Evolutionary conservation across 345 rosid genomes (phyloP), one percentile per base, ranked within the genome.

Genomic region (Stellera chamaejasme): DNA sequence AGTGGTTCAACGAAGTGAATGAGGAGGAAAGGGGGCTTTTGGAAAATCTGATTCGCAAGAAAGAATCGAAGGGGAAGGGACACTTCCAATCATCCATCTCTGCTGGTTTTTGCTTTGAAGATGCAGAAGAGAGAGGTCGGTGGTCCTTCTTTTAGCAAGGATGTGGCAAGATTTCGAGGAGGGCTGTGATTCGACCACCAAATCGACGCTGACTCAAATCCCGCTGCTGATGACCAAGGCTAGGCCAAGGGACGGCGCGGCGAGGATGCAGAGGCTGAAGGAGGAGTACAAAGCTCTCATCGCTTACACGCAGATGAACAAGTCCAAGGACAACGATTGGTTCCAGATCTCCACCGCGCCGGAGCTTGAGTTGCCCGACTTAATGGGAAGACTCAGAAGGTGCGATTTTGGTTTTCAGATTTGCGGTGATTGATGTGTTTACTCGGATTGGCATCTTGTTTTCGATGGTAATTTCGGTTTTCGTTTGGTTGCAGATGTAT

Each of bases 321-420:
- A 91, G 70, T 91, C 95, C 60, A 92, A 92, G 61, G 98, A 92
- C 67, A 92, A 88, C 63, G 96, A 92, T 72, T 92, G 98, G 98
- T 92, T 92, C 74, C 90, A 90, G 48, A 92, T 92, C 81, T 76
- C 95, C 50, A 88, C 98, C 56, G 87, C 95, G 26, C 96, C 98
- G 10, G 98, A 92, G 78, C 69, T 92, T 27, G 98, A 92, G 78
- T 70, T 92, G 2, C 98, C 98, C 0, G 69, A 59, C 79, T 92
- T 59, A 95, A 92, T 52, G 96, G 98, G 52, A 92, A 92, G 72
- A 92, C 98, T 43, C 98, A 88, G 59, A 92, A 92, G 88, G 98
- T 87, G 3, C 13, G 0, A 6, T 39, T 13, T 32, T 48, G 11
- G 4, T 43, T 27, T 48, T 13, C 23, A 11, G 3, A 1, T 41